Evolutionary conservation across 1,284 basidiomycete species (phyloP), one percentile per base, ranked within the genome.

Genomic region (Hortiboletus rubellus): DNA sequence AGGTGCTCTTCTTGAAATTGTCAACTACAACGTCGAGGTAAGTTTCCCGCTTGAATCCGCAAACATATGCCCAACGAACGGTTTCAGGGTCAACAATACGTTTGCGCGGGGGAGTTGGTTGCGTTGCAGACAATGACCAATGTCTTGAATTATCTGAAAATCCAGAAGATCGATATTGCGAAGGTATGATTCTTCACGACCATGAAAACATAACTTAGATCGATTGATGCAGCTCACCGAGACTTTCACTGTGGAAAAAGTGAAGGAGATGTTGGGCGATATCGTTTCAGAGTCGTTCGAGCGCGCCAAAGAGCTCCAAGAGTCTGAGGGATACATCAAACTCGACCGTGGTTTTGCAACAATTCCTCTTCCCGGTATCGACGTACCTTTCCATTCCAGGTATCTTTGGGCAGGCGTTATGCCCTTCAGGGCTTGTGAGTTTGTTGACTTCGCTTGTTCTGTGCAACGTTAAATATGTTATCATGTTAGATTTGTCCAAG

Each of bases 381-480:
- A 99, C 68, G 96, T 99, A 12, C 96, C 97, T 12, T 99, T 99
- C 91, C 96, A 99, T 76, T 96, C 96, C 10, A 90, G 94, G 65
- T 98, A 98, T 78, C 85, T 99, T 46, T 96, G 96, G 97, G 94
- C 95, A 34, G 97, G 96, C 73, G 97, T 99, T 50, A 86, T 98
- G 86, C 94, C 94, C 5, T 96, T 96, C 90, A 86, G 94, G 63
- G 91, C 91, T 47, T 94, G 91, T 93, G 71, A 75, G 89, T 55
- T 46, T 43, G 15, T 14, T 40, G 37, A 18, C 48, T 53, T 43
- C 42, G 3, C 42, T 40, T 64, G 57, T 46, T 60, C 18, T 59
- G 43, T 17, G 60, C 34, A 49, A 27, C n/a, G 15, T 46, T 74
- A 34, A 71, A 66, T 62, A 62, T 61, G 15, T n/a, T 14, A 10